These are phyloP conservation scores for Euphrasia confusa DNA, from an alignment of 257 asterid genomes.

Conservation along the genomic window DNA sequence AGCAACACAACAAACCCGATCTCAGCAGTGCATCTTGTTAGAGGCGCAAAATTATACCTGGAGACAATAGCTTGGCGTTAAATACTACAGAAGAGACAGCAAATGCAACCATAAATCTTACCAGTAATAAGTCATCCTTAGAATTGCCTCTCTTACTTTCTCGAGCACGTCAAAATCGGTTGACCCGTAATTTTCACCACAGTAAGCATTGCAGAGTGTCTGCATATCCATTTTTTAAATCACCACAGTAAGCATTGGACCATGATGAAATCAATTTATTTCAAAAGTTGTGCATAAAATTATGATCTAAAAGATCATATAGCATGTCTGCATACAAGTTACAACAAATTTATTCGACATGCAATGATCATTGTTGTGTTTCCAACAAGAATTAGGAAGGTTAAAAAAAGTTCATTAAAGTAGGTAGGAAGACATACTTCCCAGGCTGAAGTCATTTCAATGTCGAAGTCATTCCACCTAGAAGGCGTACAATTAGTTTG, in stretches of 20 bases:
- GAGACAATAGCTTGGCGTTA: conserved; percentile 18
- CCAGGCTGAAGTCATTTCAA: conserved; percentile 96
- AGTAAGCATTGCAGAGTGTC: conserved; percentile 83
- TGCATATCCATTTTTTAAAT: conserved; percentile 34
- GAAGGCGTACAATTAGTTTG: conserved; percentile 79
- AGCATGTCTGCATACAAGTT: background rate
- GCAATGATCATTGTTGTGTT: background rate
- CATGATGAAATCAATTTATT: conserved; percentile 3
- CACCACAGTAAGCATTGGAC: background rate
- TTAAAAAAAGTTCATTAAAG: conserved; percentile 3
- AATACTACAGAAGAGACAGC: conserved; percentile 20
- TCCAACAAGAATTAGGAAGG: conserved; percentile 8
- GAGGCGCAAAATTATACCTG: conserved; percentile 94
- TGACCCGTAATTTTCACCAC: conserved; percentile 85
- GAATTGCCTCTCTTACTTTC: conserved; percentile 74
- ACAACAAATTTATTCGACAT: background rate
- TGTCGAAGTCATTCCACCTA: conserved; percentile 83
- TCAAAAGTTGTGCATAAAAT: conserved; percentile 3
- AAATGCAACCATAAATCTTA: conserved; percentile 25
- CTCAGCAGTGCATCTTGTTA: conserved; percentile 72
- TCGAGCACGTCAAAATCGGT: conserved; percentile 80
- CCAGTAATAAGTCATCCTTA: conserved; percentile 92
- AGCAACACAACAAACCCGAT: conserved; percentile 80
- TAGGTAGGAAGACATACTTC: conserved; percentile 50
- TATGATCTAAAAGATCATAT: background rate